Evolutionary conservation across 169 alveolate species (phyloP), one percentile per base, ranked within the genome.

Genomic region (Plasmodium chabaudi): DNA sequence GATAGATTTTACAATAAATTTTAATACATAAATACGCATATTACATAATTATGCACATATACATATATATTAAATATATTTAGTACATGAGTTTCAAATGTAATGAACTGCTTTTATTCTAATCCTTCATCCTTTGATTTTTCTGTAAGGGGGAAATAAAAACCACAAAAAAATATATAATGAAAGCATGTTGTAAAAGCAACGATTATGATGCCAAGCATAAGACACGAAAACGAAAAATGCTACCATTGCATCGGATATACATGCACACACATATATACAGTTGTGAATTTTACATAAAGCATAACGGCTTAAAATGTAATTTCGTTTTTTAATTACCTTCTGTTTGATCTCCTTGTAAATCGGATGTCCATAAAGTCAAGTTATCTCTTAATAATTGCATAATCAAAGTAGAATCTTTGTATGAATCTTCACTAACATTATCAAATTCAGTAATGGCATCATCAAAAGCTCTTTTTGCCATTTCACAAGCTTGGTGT

Each of bases 401-500:
- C 99, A 98, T 96, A 86, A 98, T 98, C 47, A 96, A 92, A 10
- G 99, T 96, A 87, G 99, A 94, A 93, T 98, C 99, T 94, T 97
- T 97, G 97, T 98, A 98, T 63, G 98, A 94, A 79, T 97, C 99
- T 94, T 98, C 99, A 27, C 94, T 93, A 55, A 98, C 98, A 88
- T 95, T 96, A 93, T 98, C 99, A 72, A 98, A 92, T 72, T 97
- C 98, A 27, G 99, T 97, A 70, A 98, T 96, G 69, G 99, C 99
- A 72, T 96, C 98, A 87, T 98, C 99, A 88, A 98, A 98, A 23
- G 99, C 99, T 56, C 94, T 96, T 87, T 97, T 97, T 39, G 99
- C 99, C 98, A 99, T 95, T 72, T 97, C 98, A 93, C 99, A 98
- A 63, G 99, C 99, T 95, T 97, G 98, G 75, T 97, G 98, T n/a